Base-by-base conservation (phyloP, 495 filamentous ascomycete genomes). In the Lophium mytilinum region DNA sequence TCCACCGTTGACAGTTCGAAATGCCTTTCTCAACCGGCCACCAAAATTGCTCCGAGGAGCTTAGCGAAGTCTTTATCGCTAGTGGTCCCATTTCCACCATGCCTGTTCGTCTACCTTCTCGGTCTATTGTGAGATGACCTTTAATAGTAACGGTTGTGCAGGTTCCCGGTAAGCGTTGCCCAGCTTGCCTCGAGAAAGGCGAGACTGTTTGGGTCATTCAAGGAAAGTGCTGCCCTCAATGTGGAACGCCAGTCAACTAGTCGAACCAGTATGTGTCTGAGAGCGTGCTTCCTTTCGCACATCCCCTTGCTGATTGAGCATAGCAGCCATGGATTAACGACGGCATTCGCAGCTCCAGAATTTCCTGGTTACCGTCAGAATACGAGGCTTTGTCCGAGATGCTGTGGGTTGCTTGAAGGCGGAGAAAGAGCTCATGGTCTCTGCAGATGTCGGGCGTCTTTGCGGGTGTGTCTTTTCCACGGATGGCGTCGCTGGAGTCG, bases 161-260 rank as follows among this genome's bases (percentile, higher is more conserved):
- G 70, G 67, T 71, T n/a, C 70, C 70, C 19, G 68, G 70, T 17
- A 55, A 64, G 10, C 64, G 64, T 1, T 72, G 70, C 55, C 70
- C 70, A 1, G 55, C 58, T 40, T 72, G 70, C 52, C 52, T 68
- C 17, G 50, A 60, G 14, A 66, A 63, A 36, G 68, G 68, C 14
- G 52, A 68, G 24, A 69, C 67, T 4, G 66, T 71, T 8, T 72
- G 70, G 70, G 70, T 72, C 43, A 71, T 72, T 41, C 70, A 68
- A 2, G 69, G 69, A 19, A 72, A 72, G 59, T 61, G 59, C 37
- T 72, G 70, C 51, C 70, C 70, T 6, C 51, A 66, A 50, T 72
- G 70, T 41, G 65, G 70, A 9, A 63, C 65, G 37, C 65, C 68
- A 24, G 66, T 72, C 42, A 68, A 69, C 47, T 65, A 61, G 52